Evolutionary conservation across 495 filamentous ascomycete species (phyloP), one percentile per base, ranked within the genome.

Genomic region (Aspergillus sclerotioniger): DNA sequence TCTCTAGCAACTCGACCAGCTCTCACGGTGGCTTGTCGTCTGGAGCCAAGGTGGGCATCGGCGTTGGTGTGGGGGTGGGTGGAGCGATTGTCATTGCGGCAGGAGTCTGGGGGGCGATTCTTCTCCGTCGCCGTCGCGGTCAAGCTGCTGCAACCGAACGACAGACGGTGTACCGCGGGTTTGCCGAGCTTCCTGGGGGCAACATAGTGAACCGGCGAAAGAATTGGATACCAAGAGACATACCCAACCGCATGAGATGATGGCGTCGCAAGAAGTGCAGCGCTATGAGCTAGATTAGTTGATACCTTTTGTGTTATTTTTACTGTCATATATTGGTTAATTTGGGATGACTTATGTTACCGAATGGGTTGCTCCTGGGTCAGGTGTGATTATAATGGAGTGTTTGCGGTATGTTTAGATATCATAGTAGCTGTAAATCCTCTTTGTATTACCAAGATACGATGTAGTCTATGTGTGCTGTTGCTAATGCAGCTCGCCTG

Each of bases 41-140:
- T 0, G 55, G 51, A 12, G 54, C 50, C 9, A 62, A 62, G 28
- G 54, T 43, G 12, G 59, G 59, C 0, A 54, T 62, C 8, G 59
- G 59, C 0, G 32, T 62, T 17, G 59, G 59, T 6, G 41, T 37
- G 8, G 59, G 44, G 8, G 52, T 60, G 1, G 57, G 51, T 35
- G 17, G 53, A 8, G 33, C 49, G n/a, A 25, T 60, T n/a, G 13
- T 60, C 46, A 47, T 60, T 28, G 47, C 48, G 2, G 58, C n/a
- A 0, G 21, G 12, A 1, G 58, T 51, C 32, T 60, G 57, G 57
- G 15, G 50, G 3, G 19, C 43, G 1, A 52, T 53, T 0, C 28
- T 37, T 12, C 51, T 17, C 6, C 45, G 33, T 3, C 49, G 33
- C 25, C 45, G 46, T 3, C 51, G 21, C 10, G 19, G 31, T 4